Percentiles rank a stretch among this genome's conserved stretches.
phyloP scores from a whole-genome alignment of 805 yeast genomes.

The Wickerhamiella hasegawae region DNA sequence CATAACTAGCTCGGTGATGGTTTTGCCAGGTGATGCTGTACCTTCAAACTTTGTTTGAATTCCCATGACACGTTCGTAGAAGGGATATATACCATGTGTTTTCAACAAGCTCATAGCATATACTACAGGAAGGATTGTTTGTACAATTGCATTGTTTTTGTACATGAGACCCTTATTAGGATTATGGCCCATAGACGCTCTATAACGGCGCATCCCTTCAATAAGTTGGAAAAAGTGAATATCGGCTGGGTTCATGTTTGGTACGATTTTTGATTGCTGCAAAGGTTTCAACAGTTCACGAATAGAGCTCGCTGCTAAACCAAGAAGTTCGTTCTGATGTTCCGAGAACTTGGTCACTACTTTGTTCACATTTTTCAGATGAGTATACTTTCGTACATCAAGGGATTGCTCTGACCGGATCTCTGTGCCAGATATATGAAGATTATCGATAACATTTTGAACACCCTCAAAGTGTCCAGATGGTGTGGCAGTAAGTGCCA shows the following conservation, averaged over 20 bases:
- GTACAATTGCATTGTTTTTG: conserved; percentile 25
- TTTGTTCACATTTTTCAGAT: conserved; percentile 43
- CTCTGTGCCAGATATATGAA: conserved; percentile 62
- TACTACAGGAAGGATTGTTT: conserved; percentile 53
- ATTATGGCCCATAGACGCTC: conserved; percentile 8
- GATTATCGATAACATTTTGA: conserved; percentile 63
- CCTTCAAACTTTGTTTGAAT: conserved; percentile 23
- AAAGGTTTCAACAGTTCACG: conserved; percentile 50
- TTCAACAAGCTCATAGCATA: conserved; percentile 35
- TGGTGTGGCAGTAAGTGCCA: conserved; percentile 94
- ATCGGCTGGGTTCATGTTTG: conserved; percentile 45
- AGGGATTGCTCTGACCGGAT: conserved; percentile 71
- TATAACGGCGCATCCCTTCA: conserved; percentile 42
- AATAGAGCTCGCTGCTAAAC: conserved; percentile 44
- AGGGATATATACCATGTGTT: conserved; percentile 70
- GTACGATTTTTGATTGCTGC: conserved; percentile 44
- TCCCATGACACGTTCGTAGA: conserved; percentile 46
- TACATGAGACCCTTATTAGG: conserved; percentile 12
- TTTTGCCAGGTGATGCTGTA: conserved; percentile 32
- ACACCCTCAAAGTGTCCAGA: conserved; percentile 78
- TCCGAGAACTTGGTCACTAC: conserved; percentile 36
- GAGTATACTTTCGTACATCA: conserved; percentile 70
- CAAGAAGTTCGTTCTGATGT: conserved; percentile 42
- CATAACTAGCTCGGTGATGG: conserved; percentile 48
- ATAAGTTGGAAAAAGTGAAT: conserved; percentile 25